These are phyloP conservation scores for Aspergillus funiculosus DNA, from an alignment of 495 filamentous ascomycete genomes.

Conservation along the genomic window DNA sequence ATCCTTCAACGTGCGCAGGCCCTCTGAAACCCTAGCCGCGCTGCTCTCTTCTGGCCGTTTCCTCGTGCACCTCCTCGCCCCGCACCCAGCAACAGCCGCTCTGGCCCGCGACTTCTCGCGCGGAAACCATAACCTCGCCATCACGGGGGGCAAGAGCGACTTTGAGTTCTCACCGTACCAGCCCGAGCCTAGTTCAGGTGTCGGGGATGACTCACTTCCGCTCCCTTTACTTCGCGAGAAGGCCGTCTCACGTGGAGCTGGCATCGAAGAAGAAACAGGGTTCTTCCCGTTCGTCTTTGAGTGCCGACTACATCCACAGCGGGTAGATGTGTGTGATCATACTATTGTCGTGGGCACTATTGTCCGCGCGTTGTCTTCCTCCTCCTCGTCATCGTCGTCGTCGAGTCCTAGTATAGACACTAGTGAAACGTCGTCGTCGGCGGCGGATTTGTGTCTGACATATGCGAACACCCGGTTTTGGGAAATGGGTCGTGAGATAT, in stretches of 20 bases:
- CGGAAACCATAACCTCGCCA: conserved; percentile 31
- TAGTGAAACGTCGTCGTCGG: neutral
- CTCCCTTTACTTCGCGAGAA: conserved; percentile 31
- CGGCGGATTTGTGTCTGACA: conserved; percentile 33
- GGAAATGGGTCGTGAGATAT: conserved; percentile 39
- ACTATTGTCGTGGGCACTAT: conserved; percentile 40
- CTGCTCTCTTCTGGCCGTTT: conserved; percentile 45
- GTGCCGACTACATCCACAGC: conserved; percentile 32
- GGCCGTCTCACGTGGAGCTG: neutral
- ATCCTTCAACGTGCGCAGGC: conserved; percentile 71
- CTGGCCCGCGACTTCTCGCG: conserved; percentile 43
- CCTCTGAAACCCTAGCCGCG: conserved; percentile 65
- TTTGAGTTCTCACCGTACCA: conserved; percentile 31
- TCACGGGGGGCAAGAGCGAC: conserved; percentile 28
- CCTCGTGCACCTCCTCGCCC: conserved; percentile 39
- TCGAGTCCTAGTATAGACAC: neutral
- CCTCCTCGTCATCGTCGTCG: neutral
- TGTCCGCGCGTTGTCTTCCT: conserved; percentile 17
- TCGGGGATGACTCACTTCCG: conserved; percentile 8
- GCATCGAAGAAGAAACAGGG: neutral
- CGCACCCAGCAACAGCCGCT: conserved; percentile 23
- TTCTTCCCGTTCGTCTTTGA: conserved; percentile 42
- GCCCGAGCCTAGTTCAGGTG: conserved; percentile 8
- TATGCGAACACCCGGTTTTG: conserved; percentile 45
- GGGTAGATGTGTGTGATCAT: conserved; percentile 40